A percentile compares a stretch with the other conserved stretches of the same genome.
Evolutionary conservation across 805 yeast species (phyloP).

Genomic region (Kodamaea kaohsiungensis): DNA sequence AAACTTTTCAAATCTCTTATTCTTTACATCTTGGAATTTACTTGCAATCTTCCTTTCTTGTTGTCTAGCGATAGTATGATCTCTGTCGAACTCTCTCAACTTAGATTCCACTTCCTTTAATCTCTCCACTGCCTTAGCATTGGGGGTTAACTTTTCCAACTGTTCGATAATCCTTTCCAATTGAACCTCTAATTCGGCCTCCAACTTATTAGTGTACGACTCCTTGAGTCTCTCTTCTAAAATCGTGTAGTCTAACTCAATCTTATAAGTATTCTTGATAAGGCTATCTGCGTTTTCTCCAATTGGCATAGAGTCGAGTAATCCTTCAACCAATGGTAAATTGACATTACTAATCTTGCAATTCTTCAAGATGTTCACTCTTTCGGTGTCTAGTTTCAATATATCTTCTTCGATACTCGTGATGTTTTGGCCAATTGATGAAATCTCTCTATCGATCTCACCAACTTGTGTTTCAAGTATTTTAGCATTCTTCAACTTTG

Average conservation of each 20-base stretch:
- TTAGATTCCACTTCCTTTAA: constrained; percentile 65
- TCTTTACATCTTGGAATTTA: constrained; percentile 60
- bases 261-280: constrained; percentile 41
- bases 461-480: constrained; percentile 30
- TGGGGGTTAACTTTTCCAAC: constrained; percentile 65
- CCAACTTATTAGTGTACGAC: constrained; percentile 38
- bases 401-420: constrained; percentile 51
- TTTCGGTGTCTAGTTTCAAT: constrained; percentile 55
- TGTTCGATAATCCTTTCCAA: constrained; percentile 39
- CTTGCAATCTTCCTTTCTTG: constrained; percentile 55
- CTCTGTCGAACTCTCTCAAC: constrained; percentile 61
- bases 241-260: constrained; percentile 56
- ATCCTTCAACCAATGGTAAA: constrained; percentile 63
- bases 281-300: constrained; percentile 47
- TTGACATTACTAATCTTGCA: constrained; percentile 73
- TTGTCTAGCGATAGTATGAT: constrained; percentile 61
- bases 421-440: constrained; percentile 30
- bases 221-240: constrained; percentile 47
- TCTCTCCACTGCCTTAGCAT: constrained; percentile 76
- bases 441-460: constrained; percentile 40
- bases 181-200: constrained; percentile 34
- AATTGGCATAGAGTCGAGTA: constrained; percentile 60
- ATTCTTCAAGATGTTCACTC: constrained; percentile 59
- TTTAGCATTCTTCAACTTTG: constrained; percentile 31
- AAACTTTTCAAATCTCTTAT: constrained; percentile 61